Percentiles rank a stretch among this genome's conserved stretches.
phyloP scores from a whole-genome alignment of 2,329 filamentous ascomycete genomes.

The Boeremia exigua region DNA sequence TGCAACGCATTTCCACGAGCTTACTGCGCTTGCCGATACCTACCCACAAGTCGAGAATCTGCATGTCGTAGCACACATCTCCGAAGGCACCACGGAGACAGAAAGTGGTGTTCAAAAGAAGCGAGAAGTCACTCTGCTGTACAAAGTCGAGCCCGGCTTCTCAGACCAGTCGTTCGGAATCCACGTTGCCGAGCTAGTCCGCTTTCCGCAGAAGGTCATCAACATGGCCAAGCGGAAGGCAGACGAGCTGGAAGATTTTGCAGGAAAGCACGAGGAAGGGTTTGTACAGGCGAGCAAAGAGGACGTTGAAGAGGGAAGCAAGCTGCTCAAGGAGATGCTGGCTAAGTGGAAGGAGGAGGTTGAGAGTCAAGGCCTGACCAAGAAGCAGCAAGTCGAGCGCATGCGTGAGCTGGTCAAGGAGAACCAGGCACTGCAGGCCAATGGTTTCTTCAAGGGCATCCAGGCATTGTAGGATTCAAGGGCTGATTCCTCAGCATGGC shows the following conservation, averaged over 20 bases:
- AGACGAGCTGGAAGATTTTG: constrained; percentile 96
- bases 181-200: constrained; percentile 94
- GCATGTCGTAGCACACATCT: constrained; percentile 94
- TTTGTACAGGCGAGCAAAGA: constrained; percentile 65
- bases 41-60: constrained; percentile 90
- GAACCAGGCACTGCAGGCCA: constrained; percentile 69
- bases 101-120: constrained; percentile 47
- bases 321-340: constrained; percentile 81
- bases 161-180: constrained; percentile 99
- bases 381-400: constrained; percentile 74
- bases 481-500: constrained; percentile 4
- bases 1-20: constrained; percentile 97
- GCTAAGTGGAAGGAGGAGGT: constrained; percentile 80
- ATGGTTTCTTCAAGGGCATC: constrained; percentile 70
- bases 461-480: constrained; percentile 51
- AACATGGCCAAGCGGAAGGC: constrained; percentile 99
- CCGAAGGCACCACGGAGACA: constrained; percentile 57
- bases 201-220: constrained; percentile 95
- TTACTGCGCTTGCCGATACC: constrained; percentile 87
- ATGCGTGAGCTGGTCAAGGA: constrained; percentile 80
- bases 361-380: constrained; percentile 62
- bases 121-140: constrained; percentile 88
- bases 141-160: constrained; percentile 94
- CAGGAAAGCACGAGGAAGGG: constrained; percentile 71
- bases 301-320: constrained; percentile 88